phyloP scores from a whole-genome alignment of 345 rosid genomes.

The Durio zibethinus region DNA sequence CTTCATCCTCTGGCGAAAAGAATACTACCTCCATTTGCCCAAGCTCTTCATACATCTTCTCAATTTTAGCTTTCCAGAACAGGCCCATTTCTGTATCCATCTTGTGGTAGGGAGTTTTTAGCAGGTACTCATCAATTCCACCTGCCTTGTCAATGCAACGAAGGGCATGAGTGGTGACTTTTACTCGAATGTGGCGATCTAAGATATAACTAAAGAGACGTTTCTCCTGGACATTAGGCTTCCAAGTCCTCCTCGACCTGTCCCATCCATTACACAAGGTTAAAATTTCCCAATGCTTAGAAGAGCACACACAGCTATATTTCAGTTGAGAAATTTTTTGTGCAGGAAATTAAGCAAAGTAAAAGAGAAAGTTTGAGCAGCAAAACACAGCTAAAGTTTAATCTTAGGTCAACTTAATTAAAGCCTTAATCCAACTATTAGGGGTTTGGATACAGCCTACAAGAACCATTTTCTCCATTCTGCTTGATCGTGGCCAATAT shows the following conservation, averaged over 20 bases:
- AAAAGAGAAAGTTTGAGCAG: neutral
- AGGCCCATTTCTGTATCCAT: constrained; percentile 95
- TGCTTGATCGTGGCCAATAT: neutral
- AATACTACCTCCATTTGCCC: constrained; percentile 73
- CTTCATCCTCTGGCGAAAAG: constrained; percentile 70
- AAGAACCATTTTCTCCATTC: neutral
- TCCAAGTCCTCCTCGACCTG: constrained; percentile 84
- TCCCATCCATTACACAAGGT: constrained; percentile 11
- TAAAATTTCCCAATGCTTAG: constrained; percentile 8
- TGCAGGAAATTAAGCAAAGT: neutral
- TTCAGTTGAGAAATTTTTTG: neutral
- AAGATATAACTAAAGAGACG: constrained; percentile 86
- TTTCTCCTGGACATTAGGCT: constrained; percentile 91
- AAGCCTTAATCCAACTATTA: neutral
- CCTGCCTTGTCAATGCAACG: constrained; percentile 99
- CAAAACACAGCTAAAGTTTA: neutral
- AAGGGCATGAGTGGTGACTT: constrained; percentile 86
- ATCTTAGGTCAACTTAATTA: neutral
- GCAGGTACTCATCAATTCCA: constrained; percentile 93
- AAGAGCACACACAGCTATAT: neutral
- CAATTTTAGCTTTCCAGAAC: constrained; percentile 86
- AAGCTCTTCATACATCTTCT: constrained; percentile 81
- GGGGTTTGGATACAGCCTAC: neutral
- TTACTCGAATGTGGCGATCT: constrained; percentile 85
- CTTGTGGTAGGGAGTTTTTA: constrained; percentile 89